phyloP scores from a whole-genome alignment of 2,329 filamentous ascomycete species.

The Cercospora sojina region DNA sequence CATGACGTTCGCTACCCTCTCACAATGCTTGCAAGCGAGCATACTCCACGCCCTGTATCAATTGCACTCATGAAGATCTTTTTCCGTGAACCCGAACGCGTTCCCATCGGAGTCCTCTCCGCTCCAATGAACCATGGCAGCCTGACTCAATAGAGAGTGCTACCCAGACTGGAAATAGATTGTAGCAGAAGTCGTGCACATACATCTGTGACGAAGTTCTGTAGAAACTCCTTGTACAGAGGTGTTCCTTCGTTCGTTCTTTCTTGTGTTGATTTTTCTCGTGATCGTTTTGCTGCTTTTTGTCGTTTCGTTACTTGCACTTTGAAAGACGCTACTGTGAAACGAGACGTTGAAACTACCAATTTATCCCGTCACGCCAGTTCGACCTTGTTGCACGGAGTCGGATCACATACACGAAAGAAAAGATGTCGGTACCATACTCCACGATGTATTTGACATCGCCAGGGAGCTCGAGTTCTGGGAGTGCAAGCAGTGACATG shows the following conservation, averaged over 20 bases:
- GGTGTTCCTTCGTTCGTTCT: neutral
- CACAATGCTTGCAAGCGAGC: neutral
- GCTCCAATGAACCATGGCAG: neutral
- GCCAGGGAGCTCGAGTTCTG: neutral
- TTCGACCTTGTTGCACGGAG: neutral
- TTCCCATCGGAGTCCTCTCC: neutral
- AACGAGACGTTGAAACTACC: neutral
- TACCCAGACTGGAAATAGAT: neutral
- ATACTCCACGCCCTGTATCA: neutral
- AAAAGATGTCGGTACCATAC: slow-evolving; percentile 6
- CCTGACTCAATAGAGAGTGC: neutral
- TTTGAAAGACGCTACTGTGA: neutral
- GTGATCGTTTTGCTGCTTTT: neutral
- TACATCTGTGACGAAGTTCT: neutral
- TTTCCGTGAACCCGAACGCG: neutral
- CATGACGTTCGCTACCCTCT: neutral
- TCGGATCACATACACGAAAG: neutral
- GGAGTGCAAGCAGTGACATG: neutral
- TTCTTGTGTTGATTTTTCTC: neutral
- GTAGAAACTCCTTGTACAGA: neutral
- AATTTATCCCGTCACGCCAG: neutral
- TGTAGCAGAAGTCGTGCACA: neutral
- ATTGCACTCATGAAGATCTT: neutral
- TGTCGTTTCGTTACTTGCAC: neutral
- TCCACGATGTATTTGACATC: slow-evolving; percentile 5